Base-by-base conservation (phyloP, 805 yeast species). In the Metschnikowia proteae region DNA sequence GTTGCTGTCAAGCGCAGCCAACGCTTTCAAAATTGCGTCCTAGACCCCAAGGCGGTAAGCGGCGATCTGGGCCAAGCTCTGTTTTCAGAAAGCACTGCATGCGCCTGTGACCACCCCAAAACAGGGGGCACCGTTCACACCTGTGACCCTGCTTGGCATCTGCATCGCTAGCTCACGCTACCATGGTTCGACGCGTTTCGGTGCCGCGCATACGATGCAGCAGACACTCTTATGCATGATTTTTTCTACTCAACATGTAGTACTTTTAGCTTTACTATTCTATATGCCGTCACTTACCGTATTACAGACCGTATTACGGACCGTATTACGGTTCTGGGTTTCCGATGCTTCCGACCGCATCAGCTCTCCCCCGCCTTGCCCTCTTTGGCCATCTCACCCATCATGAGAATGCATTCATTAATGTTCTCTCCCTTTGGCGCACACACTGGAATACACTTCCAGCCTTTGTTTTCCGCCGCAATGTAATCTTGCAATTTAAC, bases 361-460 rank as follows among this genome's bases (percentile, higher is more conserved):
- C 22, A 23, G 3, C 11, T 22, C 8, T 17, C n/a, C 28, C 11
- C 37, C 13, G 7, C 39, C 36, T 41, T 37, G 4, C 49, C 52
- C 35, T 34, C 42, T 6, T 41, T 25, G 25, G 60, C 60, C 28
- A 79, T 68, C 55, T 78, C 81, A 5, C 84, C 86, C 96, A 91
- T 89, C 67, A 83, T 72, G 28, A 73, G 64, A 23, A 90, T 77
- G 50, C 91, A 79, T 27, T 71, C 72, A 46, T 88, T 91, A 9
- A 89, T 75, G 57, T 89, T 90, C 58, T 86, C 88, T 23, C 76
- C 79, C 35, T 77, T 76, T 56, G 77, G 67, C 0, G 98, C 97
- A 67, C 96, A 87, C 38, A 91, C 84, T 0, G 98, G 97, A 2
- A 90, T 77, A 17, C 82, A 74, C 49, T 81, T 80, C 96, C 96